Evolutionary conservation across 768 basidiomycete species (phyloP).

Genomic region (Brasilioporus rufonigricans): DNA sequence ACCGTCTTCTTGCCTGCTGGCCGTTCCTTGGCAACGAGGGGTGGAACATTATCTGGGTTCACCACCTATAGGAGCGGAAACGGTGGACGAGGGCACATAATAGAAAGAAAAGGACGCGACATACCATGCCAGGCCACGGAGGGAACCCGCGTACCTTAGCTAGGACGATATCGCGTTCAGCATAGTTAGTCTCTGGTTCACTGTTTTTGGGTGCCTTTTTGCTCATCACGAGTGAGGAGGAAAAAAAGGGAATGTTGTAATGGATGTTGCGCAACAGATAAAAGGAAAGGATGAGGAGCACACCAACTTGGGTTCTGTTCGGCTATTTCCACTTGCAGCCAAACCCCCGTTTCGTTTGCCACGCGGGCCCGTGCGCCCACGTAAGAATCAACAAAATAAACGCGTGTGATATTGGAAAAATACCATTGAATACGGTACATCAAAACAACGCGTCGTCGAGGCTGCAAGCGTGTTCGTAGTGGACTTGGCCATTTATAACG

Average conservation of each 20-base stretch:
- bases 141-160: constrained; percentile 94
- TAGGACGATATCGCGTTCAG: constrained; percentile 80
- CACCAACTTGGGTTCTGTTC: constrained; percentile 39
- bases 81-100: constrained; percentile 9
- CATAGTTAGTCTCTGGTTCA: constrained; percentile 50
- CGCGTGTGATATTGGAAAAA: constrained; percentile 30
- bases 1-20: constrained; percentile 69
- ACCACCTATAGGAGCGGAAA: constrained; percentile 57
- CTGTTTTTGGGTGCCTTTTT: constrained; percentile 50
- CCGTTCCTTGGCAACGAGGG: constrained; percentile 62
- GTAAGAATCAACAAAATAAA: constrained; percentile 38
- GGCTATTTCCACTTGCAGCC: constrained; percentile 40
- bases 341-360: constrained; percentile 38
- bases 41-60: constrained; percentile 65
- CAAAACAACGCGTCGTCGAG: constrained; percentile 22
- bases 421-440: constrained; percentile 32
- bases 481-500: constrained; percentile 11
- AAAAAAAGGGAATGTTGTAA: constrained; percentile 15
- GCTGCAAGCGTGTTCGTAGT: constrained; percentile 19
- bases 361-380: constrained; percentile 40
- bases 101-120: constrained; percentile 35
- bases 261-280: constrained; percentile 34
- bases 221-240: constrained; percentile 35
- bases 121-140: constrained; percentile 92
- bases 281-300: constrained; percentile 40